These are phyloP conservation scores for Triticum turgidum DNA, from an alignment of 176 grass and related monocot genomes.

Conservation along the genomic window DNA sequence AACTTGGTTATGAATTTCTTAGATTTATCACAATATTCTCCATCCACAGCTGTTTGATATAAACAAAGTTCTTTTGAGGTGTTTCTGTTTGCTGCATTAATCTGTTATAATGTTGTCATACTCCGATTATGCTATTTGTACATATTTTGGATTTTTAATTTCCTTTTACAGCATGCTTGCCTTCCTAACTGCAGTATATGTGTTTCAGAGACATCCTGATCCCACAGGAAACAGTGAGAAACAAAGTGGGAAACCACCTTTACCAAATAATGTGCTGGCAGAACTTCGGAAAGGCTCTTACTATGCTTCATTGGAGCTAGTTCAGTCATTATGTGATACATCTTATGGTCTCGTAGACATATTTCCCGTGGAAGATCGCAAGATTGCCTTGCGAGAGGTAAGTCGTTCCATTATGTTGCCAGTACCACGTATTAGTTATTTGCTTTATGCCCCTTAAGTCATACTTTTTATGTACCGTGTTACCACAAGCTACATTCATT, in stretches of 20 bases:
- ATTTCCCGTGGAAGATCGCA: slow-evolving; percentile 95
- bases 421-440: not conserved
- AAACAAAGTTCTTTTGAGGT: not conserved
- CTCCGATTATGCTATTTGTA: slow-evolving; percentile 18
- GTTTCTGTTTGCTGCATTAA: not conserved
- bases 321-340: slow-evolving; percentile 92
- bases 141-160: slow-evolving; percentile 9
- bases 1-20: slow-evolving; percentile 2
- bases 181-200: slow-evolving; percentile 7
- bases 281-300: slow-evolving; percentile 91
- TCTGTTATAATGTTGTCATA: not conserved
- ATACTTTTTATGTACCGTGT: not conserved
- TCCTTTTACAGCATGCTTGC: slow-evolving; percentile 15
- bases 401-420: slow-evolving; percentile 13
- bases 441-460: not conserved
- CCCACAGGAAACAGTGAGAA: slow-evolving; percentile 62
- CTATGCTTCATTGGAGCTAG: slow-evolving; percentile 95
- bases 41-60: not conserved
- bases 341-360: slow-evolving; percentile 96
- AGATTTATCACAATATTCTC: not conserved
- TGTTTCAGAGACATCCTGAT: slow-evolving; percentile 66
- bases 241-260: slow-evolving; percentile 82
- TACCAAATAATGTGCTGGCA: slow-evolving; percentile 72
- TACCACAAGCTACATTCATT: not conserved
- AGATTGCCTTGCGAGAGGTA: slow-evolving; percentile 92